Evolutionary conservation across 1,284 basidiomycete species (phyloP), one percentile per base, ranked within the genome.

Genomic region (Rhodotorula glutinis): DNA sequence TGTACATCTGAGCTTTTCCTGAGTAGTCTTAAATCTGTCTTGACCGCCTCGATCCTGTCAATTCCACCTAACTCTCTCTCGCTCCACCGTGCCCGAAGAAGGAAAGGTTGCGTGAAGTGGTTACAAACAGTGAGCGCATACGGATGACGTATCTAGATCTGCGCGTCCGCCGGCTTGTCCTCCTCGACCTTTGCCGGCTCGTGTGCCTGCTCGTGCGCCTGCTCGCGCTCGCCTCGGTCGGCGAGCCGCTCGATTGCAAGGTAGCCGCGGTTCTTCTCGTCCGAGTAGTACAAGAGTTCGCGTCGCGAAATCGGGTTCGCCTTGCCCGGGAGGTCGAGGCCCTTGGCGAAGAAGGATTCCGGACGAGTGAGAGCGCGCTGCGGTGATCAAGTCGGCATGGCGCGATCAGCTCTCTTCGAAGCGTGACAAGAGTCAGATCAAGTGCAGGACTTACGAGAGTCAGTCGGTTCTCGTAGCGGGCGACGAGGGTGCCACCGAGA

Each of bases 401-500:
- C 23, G 23, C n/a, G n/a, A n/a, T n/a, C n/a, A n/a, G n/a, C n/a
- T n/a, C n/a, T n/a, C n/a, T n/a, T n/a, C n/a, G n/a, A n/a, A n/a
- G n/a, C n/a, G n/a, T n/a, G n/a, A n/a, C n/a, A n/a, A n/a, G n/a
- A n/a, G n/a, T n/a, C n/a, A n/a, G 16, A 38, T 25, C 29, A n/a
- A 30, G 57, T 21, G 14, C 8, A 38, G 1, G 29, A 60, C 69
- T 17, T 19, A 71, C 69, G 41, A 99, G 82, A 1, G 90, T 87
- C 57, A 95, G 83, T 16, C 84, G 81, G 78, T 97, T 98, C 82
- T 97, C 95, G 79, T 92, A 97, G 75, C 91, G 88, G 81, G 92
- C 94, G 58, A 89, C 86, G 29, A 98, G 86, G 56, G 85, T 85
- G 25, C 95, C 96, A 23, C 93, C 92, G 7, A 83, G 83, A 16